Evolutionary conservation across 768 basidiomycete genomes (phyloP), one percentile per base, ranked within the genome.

Genomic region (Roridomyces roridus): DNA sequence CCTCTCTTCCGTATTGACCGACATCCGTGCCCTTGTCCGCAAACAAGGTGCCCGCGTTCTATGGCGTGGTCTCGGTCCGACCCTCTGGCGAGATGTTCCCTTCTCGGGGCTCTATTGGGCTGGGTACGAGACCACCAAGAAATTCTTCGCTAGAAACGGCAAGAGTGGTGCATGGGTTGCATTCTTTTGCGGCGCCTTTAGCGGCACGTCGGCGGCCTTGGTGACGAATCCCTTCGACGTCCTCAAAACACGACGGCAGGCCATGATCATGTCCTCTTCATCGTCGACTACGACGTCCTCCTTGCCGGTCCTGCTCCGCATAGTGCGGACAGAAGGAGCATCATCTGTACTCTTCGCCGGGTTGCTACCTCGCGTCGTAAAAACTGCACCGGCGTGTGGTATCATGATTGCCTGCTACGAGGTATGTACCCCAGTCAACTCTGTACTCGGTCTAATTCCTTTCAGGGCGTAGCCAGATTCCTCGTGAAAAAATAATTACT

Each of bases 61-160:
- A 24, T 99, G 94, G 94, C 81, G 93, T 49, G 97, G 97, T 0
- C 79, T 99, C 8, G 91, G 91, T 1, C 85, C 96, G 2, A 96
- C 94, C 5, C 78, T 99, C 9, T 98, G 95, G 95, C 84, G 97
- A 46, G 97, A 99, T 65, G 96, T 98, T 6, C 96, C 97, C 0
- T 99, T 99, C 70, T 94, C 92, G 36, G 97, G 96, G 11, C 77
- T 96, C 28, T 99, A 99, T 67, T 99, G 97, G 97, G 92, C 93
- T 5, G 87, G 90, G 23, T 98, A 98, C 69, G 96, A 99, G 70
- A 76, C 84, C 0, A 84, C 86, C 74, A 98, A 97, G 75, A 75
- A 78, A 18, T 64, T 71, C 15, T 84, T 94, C 64, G 74, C 78
- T 64, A 74, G 78, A 54, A 70, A 73, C 48, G 85, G 85, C 23